Base-by-base conservation (phyloP, 2,329 filamentous ascomycete species). In the Fusarium stilboides region DNA sequence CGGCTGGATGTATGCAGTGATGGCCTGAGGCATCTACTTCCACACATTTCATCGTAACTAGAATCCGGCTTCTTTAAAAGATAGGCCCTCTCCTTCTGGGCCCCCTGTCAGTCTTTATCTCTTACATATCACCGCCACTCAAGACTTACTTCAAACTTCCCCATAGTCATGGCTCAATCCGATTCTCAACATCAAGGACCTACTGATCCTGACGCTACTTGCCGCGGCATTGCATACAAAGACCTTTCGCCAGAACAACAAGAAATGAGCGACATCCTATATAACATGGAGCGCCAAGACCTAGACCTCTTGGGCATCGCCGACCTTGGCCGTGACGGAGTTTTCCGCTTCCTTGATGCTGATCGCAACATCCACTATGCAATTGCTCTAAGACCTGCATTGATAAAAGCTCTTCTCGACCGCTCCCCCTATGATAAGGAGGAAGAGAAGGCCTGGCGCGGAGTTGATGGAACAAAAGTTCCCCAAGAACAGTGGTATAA, bases 241-340 rank as follows among this genome's bases (percentile, higher is more conserved):
- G 39, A 62, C 20, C 56, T 62, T 9, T 36, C 58, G 0, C 26
- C 39, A 0, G 45, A 61, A 1, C 39, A 62, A 24, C 49, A 45
- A 20, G 45, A 62, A 45, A 39, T 62, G 19, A 62, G 39, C 39
- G 56, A 53, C 8, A 62, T 61, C 14, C 20, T 62, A 1, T 26
- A 49, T 12, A 15, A 52, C 9, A 53, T 51, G 39, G 56, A 45
- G 28, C 20, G 56, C 17, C 19, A 34, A 4, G 45, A 52, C 13
- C 33, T 24, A 14, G n/a, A 36, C 9, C 43, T 61, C 0, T 9
- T 61, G 1, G 53, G 57, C 1, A 19, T 50, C 0, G 53, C 39
- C 8, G 33, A 62, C 15, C 58, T 62, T 24, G 58, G 58, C 2
- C 17, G 5, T 20, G 56, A 61, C 13, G 58, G 58, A 2, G 19